A percentile compares a stretch with the other conserved stretches of the same genome.
phyloP scores from a whole-genome alignment of 768 basidiomycete genomes.

The Terana coerulea region DNA sequence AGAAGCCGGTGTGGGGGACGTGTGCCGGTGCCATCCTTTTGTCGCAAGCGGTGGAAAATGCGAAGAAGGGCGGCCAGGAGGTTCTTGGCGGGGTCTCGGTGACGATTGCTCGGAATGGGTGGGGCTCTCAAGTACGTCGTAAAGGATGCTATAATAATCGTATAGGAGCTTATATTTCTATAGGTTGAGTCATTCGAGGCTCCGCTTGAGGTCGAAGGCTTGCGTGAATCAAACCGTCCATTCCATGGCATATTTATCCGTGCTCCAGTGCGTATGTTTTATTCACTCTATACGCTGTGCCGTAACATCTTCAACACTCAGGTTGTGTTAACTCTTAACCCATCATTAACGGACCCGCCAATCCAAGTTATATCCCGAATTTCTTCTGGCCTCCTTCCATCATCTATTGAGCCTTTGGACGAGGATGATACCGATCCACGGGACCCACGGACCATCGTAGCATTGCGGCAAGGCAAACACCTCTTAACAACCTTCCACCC shows the following conservation, averaged over 20 bases:
- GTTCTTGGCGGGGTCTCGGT: slow-evolving; percentile 78
- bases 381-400: slow-evolving; percentile 46
- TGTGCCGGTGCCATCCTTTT: slow-evolving; percentile 97
- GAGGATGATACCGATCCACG: slow-evolving; percentile 42
- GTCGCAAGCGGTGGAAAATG: slow-evolving; percentile 65
- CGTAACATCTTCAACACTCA: slow-evolving; percentile 27
- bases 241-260: slow-evolving; percentile 92
- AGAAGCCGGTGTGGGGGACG: slow-evolving; percentile 88
- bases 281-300: not conserved
- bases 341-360: slow-evolving; percentile 45
- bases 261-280: slow-evolving; percentile 63
- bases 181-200: slow-evolving; percentile 92
- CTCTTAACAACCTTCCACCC: slow-evolving; percentile 93
- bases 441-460: slow-evolving; percentile 72
- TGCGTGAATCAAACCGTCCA: slow-evolving; percentile 54
- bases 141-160: not conserved
- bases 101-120: slow-evolving; percentile 83
- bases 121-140: slow-evolving; percentile 77
- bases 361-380: slow-evolving; percentile 72
- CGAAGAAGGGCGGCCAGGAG: slow-evolving; percentile 87
- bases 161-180: not conserved
- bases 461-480: slow-evolving; percentile 78
- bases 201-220: slow-evolving; percentile 57
- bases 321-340: slow-evolving; percentile 59
- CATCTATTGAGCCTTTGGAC: slow-evolving; percentile 35